Base-by-base conservation (phyloP, 2,329 filamentous ascomycete genomes). In the Diplodia intermedia region DNA sequence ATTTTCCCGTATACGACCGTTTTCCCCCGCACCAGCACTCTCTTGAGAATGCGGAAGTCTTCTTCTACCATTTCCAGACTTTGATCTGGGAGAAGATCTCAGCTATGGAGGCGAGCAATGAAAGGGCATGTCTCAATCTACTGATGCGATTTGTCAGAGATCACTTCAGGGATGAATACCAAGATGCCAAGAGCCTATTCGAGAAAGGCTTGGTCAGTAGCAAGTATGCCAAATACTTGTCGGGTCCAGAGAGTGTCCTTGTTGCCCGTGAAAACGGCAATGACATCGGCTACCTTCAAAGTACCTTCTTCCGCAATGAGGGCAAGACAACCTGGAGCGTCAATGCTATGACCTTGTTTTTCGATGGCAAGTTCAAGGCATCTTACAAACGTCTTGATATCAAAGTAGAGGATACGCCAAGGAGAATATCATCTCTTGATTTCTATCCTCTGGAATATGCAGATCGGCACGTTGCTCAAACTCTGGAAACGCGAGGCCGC, bases 301-400 rank as follows among this genome's bases (percentile, higher is more conserved):
- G 5, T 1, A 43, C 14, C 14, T 43, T 43, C 38, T 50, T 50
- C 20, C n/a, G 20, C 7, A 18, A 20, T 20, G 12, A 26, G n/a
- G 23, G 1, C 12, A 1, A 0, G 15, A 50, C 47, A 5, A 1
- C n/a, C 4, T 23, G 47, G 47, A 7, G 4, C 20, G 47, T 11
- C 3, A 14, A 50, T 7, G 47, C 12, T 11, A 26, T 7, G 47
- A 20, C 3, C 6, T 52, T n/a, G 49, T 0, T 12, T 14, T 52
- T 52, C 49, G 20, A 52, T 14, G 49, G 49, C 3, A 15, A 23
- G 4, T 52, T 26, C 14, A 9, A 23, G 7, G 2, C 1, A 6
- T 7, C 3, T 0, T 3, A 52, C 1, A 3, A 26, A 52, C 0
- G 14, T 11, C 9, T 2, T 9, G 0, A 20, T 14, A 50, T 0